Evolutionary conservation across 2,329 filamentous ascomycete genomes (phyloP).

Genomic region (Claviceps paspali): DNA sequence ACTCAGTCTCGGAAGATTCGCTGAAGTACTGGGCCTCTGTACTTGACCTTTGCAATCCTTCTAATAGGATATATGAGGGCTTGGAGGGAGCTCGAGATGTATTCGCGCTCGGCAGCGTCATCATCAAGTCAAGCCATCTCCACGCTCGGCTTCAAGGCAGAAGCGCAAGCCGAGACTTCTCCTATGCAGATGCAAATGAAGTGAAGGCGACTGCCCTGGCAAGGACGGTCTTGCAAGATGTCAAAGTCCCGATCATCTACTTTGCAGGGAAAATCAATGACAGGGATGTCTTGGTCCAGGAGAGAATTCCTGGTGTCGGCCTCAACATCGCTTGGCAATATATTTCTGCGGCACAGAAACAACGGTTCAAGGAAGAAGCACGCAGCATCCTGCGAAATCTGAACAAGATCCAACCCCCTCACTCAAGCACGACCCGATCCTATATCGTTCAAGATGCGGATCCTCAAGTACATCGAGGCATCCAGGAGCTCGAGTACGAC

Average conservation of each 20-base stretch:
- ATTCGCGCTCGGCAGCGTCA: conserved; percentile 25
- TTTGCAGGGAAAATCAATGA: conserved; percentile 24
- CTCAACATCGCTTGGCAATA: conserved; percentile 22
- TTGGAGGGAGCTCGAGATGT: conserved; percentile 22
- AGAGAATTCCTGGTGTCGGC: conserved; percentile 21
- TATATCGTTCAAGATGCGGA: background rate
- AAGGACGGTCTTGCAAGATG: conserved; percentile 11
- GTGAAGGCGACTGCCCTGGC: conserved; percentile 18
- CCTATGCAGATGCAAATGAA: conserved; percentile 26
- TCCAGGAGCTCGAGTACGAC: conserved; percentile 18
- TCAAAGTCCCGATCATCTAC: conserved; percentile 22
- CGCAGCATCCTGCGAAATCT: background rate
- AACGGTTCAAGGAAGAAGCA: conserved; percentile 3
- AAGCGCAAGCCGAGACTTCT: conserved; percentile 16
- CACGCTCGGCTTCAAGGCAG: conserved; percentile 6
- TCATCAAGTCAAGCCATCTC: conserved; percentile 23
- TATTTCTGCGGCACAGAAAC: conserved; percentile 11
- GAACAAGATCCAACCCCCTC: background rate
- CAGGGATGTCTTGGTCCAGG: conserved; percentile 21
- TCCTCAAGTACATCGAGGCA: conserved; percentile 7
- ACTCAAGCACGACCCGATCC: background rate
- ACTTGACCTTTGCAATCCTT: conserved; percentile 15
- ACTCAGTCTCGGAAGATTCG: conserved; percentile 11
- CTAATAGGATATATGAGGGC: conserved; percentile 12
- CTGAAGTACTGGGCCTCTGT: conserved; percentile 19